Evolutionary conservation across 768 basidiomycete species (phyloP), one percentile per base, ranked within the genome.

Genomic region (Panaeolus cyanescens): DNA sequence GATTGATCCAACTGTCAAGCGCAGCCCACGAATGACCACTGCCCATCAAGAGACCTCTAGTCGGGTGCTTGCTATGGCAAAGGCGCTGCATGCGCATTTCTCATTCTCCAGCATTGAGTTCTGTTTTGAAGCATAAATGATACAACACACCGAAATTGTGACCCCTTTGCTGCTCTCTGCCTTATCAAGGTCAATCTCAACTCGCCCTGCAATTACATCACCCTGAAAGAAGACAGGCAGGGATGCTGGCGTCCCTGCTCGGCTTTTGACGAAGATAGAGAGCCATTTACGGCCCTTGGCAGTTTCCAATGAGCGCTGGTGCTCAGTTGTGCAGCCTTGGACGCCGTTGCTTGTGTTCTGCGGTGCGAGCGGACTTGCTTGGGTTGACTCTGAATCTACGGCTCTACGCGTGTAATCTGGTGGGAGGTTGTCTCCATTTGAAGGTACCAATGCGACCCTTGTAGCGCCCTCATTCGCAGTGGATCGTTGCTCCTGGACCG

Each of bases 141-240:
- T 25, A 10, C 36, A 20, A 76, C 80, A 57, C 60, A 83, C 84
- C 59, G 78, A 73, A 63, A 87, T 65, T 10, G 75, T 74, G 32
- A 88, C 74, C 30, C 72, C 75, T 68, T 86, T 85, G 55, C 81
- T 69, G 12, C 74, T 78, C 58, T 85, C 83, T 15, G 80, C 70
- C 65, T 82, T 83, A 62, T 78, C 74, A 32, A 84, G 71, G 56
- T 85, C 79, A 30, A 87, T 65, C 64, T 83, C 80, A 2, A 87
- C 83, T 8, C 71, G 70, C 22, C 87, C 86, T 1, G 78, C 66
- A 56, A 89, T 74, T 13, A 65, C 60, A 66, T 89, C 84, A 9
- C 77, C 80, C 61, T 83, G 76, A 53, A 77, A 67, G 64, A 83
- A 85, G 28, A 77, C 66, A 19, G 85, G 86, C 25, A 79, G 70